These are phyloP conservation scores for Arabidopsis hybrid DNA, from an alignment of 441 rosid species.

Conservation along the genomic window DNA sequence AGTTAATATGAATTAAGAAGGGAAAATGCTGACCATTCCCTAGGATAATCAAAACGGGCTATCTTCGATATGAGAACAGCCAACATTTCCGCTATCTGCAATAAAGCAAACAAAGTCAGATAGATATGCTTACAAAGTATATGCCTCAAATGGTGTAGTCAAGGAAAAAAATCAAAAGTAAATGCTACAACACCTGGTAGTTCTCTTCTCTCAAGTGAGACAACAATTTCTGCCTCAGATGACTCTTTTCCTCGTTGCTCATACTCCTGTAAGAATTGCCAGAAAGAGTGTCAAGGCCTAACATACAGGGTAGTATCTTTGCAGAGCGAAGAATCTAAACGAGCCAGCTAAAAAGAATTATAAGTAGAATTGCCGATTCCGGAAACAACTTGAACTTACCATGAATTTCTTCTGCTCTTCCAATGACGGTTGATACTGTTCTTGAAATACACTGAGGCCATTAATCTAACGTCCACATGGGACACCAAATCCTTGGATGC, in stretches of 20 bases:
- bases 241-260: conserved; percentile 84
- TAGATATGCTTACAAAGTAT: conserved; percentile 4
- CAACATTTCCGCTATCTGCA: conserved; percentile 84
- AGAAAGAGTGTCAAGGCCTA: conserved; percentile 26
- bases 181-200: conserved; percentile 61
- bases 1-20: conserved; percentile 5
- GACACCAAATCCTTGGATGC: conserved; percentile 87
- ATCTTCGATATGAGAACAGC: conserved; percentile 95
- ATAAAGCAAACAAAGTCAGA: conserved; percentile 29
- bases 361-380: not conserved
- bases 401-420: conserved; percentile 85
- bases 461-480: conserved; percentile 84
- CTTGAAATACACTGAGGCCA: conserved; percentile 95
- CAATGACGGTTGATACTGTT: conserved; percentile 89
- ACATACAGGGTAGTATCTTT: conserved; percentile 8
- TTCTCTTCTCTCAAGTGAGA: conserved; percentile 91
- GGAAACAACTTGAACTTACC: conserved; percentile 51
- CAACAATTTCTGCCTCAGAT: conserved; percentile 77
- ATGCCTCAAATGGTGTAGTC: not conserved
- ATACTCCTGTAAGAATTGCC: conserved; percentile 66
- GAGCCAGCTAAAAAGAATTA: conserved; percentile 12
- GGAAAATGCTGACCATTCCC: conserved; percentile 59
- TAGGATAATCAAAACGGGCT: conserved; percentile 97
- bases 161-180: conserved; percentile 10
- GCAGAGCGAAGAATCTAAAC: conserved; percentile 17